Percentiles rank a stretch among this genome's conserved stretches.
These are phyloP conservation scores for Syncephalastrum racemosum DNA, from an alignment of 371 early-diverging fungal species.

Conservation along the genomic window DNA sequence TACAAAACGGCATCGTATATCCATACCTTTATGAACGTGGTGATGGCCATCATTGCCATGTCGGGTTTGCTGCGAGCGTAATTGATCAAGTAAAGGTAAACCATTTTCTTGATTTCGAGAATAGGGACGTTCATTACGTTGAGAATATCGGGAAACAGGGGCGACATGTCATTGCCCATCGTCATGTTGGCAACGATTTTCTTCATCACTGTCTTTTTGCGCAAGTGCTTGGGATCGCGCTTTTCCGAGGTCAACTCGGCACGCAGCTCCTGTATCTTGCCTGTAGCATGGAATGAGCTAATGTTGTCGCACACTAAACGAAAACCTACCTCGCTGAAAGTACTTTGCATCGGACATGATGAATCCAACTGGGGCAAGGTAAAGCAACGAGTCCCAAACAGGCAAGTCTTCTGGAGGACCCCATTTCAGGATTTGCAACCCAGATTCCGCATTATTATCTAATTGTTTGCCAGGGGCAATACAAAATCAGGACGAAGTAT, in stretches of 20 bases:
- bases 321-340: conserved; percentile 72
- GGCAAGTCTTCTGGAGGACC: too few relatives aligned
- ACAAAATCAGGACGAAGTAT: too few relatives aligned
- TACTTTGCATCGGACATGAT: conserved; percentile 79
- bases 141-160: conserved; percentile 72
- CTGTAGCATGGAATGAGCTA: conserved; percentile 41
- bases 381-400: neutral
- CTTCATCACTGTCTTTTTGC: conserved; percentile 90
- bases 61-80: conserved; percentile 97
- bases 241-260: conserved; percentile 90
- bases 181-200: conserved; percentile 98
- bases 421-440: too few relatives aligned
- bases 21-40: conserved; percentile 91
- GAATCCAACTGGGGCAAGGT: neutral
- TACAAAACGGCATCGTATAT: neutral
- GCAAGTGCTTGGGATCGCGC: conserved; percentile 83
- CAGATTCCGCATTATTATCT: too few relatives aligned
- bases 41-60: conserved; percentile 95
- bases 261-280: conserved; percentile 94
- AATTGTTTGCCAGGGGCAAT: too few relatives aligned
- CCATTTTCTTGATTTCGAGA: conserved; percentile 83
- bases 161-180: conserved; percentile 97
- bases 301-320: neutral
- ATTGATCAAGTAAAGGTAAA: conserved; percentile 87
- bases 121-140: conserved; percentile 58